Percentiles rank a stretch among this genome's conserved stretches.
Evolutionary conservation across 2,329 filamentous ascomycete species (phyloP).

Genomic region (Aspergillus sclerotialis): DNA sequence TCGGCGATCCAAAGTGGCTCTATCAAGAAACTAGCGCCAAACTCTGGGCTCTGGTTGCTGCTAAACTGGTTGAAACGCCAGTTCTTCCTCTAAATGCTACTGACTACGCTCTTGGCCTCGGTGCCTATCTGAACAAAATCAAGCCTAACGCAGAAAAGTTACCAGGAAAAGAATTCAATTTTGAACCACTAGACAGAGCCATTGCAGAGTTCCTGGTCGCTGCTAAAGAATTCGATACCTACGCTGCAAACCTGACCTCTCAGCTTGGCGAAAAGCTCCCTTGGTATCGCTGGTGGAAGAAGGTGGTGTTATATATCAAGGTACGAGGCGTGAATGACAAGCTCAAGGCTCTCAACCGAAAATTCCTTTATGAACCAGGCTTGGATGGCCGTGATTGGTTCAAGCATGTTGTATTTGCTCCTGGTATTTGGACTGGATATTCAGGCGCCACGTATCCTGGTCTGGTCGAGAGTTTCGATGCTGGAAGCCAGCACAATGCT

Average conservation of each 20-base stretch:
- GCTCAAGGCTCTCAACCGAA: constrained; percentile 77
- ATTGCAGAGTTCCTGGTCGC: constrained; percentile 44
- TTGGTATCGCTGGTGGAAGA: constrained; percentile 72
- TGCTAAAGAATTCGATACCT: constrained; percentile 45
- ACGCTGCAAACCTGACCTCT: constrained; percentile 40
- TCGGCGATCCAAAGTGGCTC: constrained; percentile 58
- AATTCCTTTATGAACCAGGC: constrained; percentile 69
- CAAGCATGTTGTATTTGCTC: constrained; percentile 91
- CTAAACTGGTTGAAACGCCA: constrained; percentile 54
- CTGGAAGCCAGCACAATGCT: constrained; percentile 38
- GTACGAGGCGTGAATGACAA: constrained; percentile 66
- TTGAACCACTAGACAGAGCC: constrained; percentile 42
- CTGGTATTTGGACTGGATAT: constrained; percentile 87
- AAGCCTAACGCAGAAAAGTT: constrained; percentile 20
- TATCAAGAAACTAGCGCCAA: constrained; percentile 60
- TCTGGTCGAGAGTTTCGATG: constrained; percentile 56
- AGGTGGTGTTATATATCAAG: constrained; percentile 55
- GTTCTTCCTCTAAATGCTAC: constrained; percentile 59
- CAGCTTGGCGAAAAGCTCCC: constrained; percentile 53
- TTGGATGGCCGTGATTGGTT: constrained; percentile 80
- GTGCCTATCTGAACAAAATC: constrained; percentile 32
- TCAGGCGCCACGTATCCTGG: constrained; percentile 64
- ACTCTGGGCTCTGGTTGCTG: constrained; percentile 55
- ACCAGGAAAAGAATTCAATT: constrained; percentile 27
- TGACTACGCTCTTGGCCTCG: constrained; percentile 56